Base-by-base conservation (phyloP, 768 basidiomycete species). In the Erythrobasidium yunnanense region DNA sequence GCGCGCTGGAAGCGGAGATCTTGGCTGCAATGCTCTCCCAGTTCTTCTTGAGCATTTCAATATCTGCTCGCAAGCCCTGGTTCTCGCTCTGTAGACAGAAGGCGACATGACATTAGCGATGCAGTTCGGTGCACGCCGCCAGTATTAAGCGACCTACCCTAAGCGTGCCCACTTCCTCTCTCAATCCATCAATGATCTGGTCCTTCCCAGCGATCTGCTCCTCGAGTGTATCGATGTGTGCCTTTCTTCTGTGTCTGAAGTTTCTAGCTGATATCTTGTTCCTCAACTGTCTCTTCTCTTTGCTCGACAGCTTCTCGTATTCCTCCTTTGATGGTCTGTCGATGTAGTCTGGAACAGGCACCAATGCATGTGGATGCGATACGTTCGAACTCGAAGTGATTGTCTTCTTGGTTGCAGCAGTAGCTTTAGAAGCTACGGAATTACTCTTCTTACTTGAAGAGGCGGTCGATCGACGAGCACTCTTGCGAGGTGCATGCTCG, bases 231-330 rank as follows among this genome's bases (percentile, higher is more conserved):
- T 86, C 82, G 68, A 97, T 95, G 75, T 99, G 96, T 76, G 89
- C 92, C 80, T 96, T 97, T 76, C 91, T 81, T 35, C 93, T 79
- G 29, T 90, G 88, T n/a, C 93, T 81, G 78, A 96, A 96, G 75
- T 93, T 95, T 58, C 92, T 79, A 0, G 93, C 93, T 70, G 85
- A 87, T 71, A 96, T 90, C 84, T 99, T 99, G 79, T 99, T 99
- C 55, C 93, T 77, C 46, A 97, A 79, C 76, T 97, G 93, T 7
- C 95, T 79, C 77, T 97, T 97, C 79, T 97, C 92, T 78, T 93
- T 96, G 73, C 85, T 86, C 4, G 84, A 84, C 83, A 99, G 87
- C 77, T 90, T 96, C 74, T 88, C 85, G 79, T 96, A 95, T 68
- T 91, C 90, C 70, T 95, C 93, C 0, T 90, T 86, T 2, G 84